A percentile compares a stretch with the other conserved stretches of the same genome.
Evolutionary conservation across 1,284 basidiomycete genomes (phyloP).

Genomic region (Tilletia horrida): DNA sequence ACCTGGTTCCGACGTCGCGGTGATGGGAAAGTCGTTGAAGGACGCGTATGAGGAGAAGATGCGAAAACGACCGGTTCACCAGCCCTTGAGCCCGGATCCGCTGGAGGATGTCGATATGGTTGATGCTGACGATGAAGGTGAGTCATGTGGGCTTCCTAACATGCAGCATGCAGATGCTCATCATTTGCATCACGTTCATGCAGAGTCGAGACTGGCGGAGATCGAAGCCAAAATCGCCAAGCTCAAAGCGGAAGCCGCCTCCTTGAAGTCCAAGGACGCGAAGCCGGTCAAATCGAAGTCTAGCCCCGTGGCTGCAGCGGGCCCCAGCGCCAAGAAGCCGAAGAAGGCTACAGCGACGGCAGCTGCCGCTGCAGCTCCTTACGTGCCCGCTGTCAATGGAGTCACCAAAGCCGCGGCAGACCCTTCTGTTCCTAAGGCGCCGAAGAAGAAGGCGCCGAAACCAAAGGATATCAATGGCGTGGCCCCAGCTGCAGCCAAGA

Average conservation of each 20-base stretch:
- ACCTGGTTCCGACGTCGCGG: slow-evolving; percentile 76
- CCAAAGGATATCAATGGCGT: slow-evolving; percentile 21
- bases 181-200: neutral
- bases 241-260: slow-evolving; percentile 42
- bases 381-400: slow-evolving; percentile 2
- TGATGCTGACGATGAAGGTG: slow-evolving; percentile 53
- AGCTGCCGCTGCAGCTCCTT: neutral
- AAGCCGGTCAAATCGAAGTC: slow-evolving; percentile 29
- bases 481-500: neutral
- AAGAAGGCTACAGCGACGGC: slow-evolving; percentile 30
- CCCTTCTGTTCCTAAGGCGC: slow-evolving; percentile 10
- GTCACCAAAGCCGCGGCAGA: neutral
- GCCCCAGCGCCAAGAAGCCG: slow-evolving; percentile 32
- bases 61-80: slow-evolving; percentile 66
- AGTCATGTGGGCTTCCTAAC: slow-evolving; percentile 14
- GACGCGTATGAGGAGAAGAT: slow-evolving; percentile 87
- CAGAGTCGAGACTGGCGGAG: slow-evolving; percentile 21
- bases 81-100: slow-evolving; percentile 41
- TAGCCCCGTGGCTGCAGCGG: slow-evolving; percentile 28
- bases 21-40: slow-evolving; percentile 62
- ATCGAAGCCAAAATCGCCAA: slow-evolving; percentile 44
- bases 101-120: slow-evolving; percentile 56
- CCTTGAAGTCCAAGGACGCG: slow-evolving; percentile 29
- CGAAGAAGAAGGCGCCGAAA: slow-evolving; percentile 43
- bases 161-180: no score